A percentile compares a stretch with the other conserved stretches of the same genome.
Conservation (phyloP, 192 early-diverging fungal genomes). For the Coemansia sp. region DNA sequence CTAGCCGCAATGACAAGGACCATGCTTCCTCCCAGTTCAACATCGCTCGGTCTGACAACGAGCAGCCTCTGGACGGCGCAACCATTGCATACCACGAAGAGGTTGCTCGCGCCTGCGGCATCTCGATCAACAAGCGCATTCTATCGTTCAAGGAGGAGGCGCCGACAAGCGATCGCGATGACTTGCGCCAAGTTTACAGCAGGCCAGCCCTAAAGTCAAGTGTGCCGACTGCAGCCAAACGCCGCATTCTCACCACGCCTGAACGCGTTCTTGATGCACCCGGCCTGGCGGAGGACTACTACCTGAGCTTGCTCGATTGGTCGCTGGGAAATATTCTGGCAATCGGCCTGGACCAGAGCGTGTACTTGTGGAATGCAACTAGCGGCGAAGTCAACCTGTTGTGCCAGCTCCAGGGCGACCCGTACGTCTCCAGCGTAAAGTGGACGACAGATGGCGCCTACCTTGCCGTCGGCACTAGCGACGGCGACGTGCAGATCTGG, state of each 20-base stretch:
- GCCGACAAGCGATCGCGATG: constrained; percentile 61
- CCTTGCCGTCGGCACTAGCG: constrained; percentile 72
- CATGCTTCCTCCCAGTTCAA: constrained; percentile 75
- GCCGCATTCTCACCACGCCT: constrained; percentile 80
- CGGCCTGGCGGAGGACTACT: constrained; percentile 90
- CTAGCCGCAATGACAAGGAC: constrained; percentile 73
- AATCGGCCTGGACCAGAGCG: constrained; percentile 82
- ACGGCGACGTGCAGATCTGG: constrained; percentile 92
- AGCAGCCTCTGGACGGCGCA: constrained; percentile 53
- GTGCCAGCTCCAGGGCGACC: constrained; percentile 53
- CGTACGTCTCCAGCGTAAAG: constrained; percentile 71
- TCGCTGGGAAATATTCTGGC: constrained; percentile 77
- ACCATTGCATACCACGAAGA: constrained; percentile 73
- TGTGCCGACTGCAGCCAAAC: constrained; percentile 38
- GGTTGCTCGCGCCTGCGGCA: constrained; percentile 79
- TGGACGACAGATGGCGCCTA: constrained; percentile 74
- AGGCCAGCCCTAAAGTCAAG: constrained; percentile 30
- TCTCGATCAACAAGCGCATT: constrained; percentile 80
- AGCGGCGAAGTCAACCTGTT: constrained; percentile 63
- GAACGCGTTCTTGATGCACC: constrained; percentile 91
- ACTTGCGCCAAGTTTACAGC: constrained; percentile 62
- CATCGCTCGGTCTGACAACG: constrained; percentile 47
- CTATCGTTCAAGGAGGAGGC: constrained; percentile 79
- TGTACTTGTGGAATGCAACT: constrained; percentile 91
- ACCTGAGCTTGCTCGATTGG: constrained; percentile 96